phyloP scores from a whole-genome alignment of 768 basidiomycete genomes.

The Phylloporus scabripes region DNA sequence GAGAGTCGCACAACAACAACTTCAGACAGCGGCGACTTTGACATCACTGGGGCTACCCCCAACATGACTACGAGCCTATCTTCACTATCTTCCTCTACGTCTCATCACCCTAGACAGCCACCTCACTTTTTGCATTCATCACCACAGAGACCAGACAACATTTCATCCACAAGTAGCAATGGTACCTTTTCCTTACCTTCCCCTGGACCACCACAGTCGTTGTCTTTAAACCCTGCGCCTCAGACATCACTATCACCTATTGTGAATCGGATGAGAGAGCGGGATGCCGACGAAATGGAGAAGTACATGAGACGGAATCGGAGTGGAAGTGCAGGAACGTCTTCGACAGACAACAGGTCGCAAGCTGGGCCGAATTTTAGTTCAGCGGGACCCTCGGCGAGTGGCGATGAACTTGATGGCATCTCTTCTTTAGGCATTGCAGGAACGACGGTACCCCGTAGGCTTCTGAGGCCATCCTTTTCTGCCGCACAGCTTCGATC shows the following conservation, averaged over 20 bases:
- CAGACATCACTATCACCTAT: constrained; percentile 64
- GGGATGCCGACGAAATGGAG: constrained; percentile 84
- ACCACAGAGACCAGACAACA: constrained; percentile 32
- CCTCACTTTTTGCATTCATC: constrained; percentile 38
- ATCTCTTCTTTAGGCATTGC: constrained; percentile 42
- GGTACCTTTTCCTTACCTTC: constrained; percentile 36
- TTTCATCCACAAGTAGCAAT: constrained; percentile 31
- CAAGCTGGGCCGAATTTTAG: constrained; percentile 46
- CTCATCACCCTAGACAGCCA: constrained; percentile 42
- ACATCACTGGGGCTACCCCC: constrained; percentile 38
- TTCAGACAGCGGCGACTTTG: constrained; percentile 66
- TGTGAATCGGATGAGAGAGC: constrained; percentile 73
- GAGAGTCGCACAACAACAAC: constrained; percentile 73
- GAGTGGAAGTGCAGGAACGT: constrained; percentile 71
- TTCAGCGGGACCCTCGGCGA: constrained; percentile 46
- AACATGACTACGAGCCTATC: constrained; percentile 43
- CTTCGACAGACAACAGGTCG: constrained; percentile 67
- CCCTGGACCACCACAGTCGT: constrained; percentile 32
- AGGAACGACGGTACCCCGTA: constrained; percentile 55
- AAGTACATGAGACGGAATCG: constrained; percentile 79
- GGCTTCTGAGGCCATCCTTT: constrained; percentile 60
- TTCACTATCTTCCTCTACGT: constrained; percentile 59
- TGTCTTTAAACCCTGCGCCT: constrained; percentile 33
- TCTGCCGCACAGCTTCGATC: constrained; percentile 74
- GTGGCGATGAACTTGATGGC: constrained; percentile 50